Conservation (phyloP, 208 protist genomes). For the Leishmania tropica region DNA sequence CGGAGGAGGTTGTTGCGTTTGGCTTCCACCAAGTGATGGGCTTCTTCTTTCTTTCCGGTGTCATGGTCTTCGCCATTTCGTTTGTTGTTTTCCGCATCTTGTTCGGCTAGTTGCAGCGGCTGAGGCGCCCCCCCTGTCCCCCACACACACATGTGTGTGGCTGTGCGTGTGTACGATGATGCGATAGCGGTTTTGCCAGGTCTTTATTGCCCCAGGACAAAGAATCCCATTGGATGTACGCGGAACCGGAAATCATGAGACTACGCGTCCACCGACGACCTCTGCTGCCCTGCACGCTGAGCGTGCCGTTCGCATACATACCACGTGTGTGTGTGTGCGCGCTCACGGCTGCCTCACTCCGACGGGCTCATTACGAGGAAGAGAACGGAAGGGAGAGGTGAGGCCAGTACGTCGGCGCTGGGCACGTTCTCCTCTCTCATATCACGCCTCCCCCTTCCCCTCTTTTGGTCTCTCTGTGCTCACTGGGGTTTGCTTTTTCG, state of each 20-base stretch:
- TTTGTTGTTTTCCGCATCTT: slow-evolving; percentile 46
- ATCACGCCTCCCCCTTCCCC: neutral
- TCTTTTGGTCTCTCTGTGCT: slow-evolving; percentile 6
- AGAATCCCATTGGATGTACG: neutral
- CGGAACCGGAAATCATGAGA: neutral
- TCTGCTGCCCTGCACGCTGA: neutral
- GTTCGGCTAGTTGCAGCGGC: slow-evolving; percentile 17
- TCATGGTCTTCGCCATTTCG: slow-evolving; percentile 39
- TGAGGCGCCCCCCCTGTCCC: neutral
- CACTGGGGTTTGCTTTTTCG: neutral
- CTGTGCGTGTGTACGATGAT: no score
- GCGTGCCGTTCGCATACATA: neutral
- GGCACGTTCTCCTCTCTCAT: neutral
- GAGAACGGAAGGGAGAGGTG: neutral
- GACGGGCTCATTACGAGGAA: neutral
- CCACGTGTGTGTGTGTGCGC: neutral
- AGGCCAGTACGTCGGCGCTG: neutral
- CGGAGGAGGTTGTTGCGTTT: slow-evolving; percentile 71
- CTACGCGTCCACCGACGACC: neutral
- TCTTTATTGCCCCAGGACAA: neutral
- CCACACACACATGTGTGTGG: no score
- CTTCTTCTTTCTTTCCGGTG: slow-evolving; percentile 29
- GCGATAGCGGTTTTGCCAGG: neutral
- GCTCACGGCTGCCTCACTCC: neutral
- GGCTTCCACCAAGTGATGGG: slow-evolving; percentile 55